phyloP scores from a whole-genome alignment of 306 rosid genomes.

The Chamaecrista fasciculata region DNA sequence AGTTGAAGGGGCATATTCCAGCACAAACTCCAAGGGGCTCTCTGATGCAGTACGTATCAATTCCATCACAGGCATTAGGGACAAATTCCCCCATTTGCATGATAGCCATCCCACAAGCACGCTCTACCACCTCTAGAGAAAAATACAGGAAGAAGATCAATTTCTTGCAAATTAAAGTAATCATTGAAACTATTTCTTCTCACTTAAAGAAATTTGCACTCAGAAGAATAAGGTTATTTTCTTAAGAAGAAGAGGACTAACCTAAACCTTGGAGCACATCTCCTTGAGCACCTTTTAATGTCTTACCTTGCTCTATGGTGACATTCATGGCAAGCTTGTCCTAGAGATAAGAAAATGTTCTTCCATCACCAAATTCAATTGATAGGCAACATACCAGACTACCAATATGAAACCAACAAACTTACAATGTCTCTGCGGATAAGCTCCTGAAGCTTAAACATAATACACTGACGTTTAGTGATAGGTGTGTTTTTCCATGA shows the following conservation, averaged over 20 bases:
- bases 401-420: slow-evolving; percentile 15
- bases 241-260: slow-evolving; percentile 32
- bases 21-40: slow-evolving; percentile 92
- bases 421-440: slow-evolving; percentile 71
- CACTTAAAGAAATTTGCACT: slow-evolving; percentile 17
- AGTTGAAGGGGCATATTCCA: slow-evolving; percentile 69
- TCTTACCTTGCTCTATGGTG: slow-evolving; percentile 62
- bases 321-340: slow-evolving; percentile 64
- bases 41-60: slow-evolving; percentile 64
- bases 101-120: slow-evolving; percentile 70
- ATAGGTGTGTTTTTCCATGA: slow-evolving; percentile 65
- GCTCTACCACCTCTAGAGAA: slow-evolving; percentile 67
- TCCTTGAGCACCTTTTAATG: slow-evolving; percentile 57
- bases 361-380: slow-evolving; percentile 10
- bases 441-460: slow-evolving; percentile 76
- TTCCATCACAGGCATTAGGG: slow-evolving; percentile 64
- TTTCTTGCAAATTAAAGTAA: slow-evolving; percentile 13
- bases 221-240: neutral
- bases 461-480: slow-evolving; percentile 55
- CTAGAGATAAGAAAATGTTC: slow-evolving; percentile 38
- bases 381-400: neutral
- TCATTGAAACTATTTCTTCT: neutral
- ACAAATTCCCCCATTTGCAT: slow-evolving; percentile 68
- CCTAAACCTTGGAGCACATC: slow-evolving; percentile 76
- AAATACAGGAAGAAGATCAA: slow-evolving; percentile 3